Evolutionary conservation across 257 asterid species (phyloP).

Genomic region (Thymus mandschuricus): DNA sequence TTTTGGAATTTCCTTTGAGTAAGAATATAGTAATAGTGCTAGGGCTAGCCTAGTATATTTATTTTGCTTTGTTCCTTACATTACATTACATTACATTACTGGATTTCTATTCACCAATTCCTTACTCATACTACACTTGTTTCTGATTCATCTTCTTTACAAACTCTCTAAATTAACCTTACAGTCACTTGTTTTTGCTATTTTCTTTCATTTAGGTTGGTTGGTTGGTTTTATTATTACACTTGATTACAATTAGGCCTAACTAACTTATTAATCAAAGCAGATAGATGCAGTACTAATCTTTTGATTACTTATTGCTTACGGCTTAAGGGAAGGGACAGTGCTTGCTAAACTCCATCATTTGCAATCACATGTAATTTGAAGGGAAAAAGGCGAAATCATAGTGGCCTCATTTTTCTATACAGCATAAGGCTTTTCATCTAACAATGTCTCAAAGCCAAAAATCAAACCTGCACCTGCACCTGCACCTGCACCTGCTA

Average conservation of each 20-base stretch:
- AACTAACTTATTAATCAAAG: background rate
- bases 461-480: slow-evolving; percentile 5
- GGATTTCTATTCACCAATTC: slow-evolving; percentile 48
- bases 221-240: too few species aligned
- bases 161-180: too few species aligned
- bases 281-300: background rate
- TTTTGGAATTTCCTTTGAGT: slow-evolving; percentile 18
- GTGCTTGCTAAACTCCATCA: too few species aligned
- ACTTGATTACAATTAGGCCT: slow-evolving; percentile 16
- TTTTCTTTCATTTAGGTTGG: too few species aligned
- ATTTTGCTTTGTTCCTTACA: slow-evolving; percentile 30
- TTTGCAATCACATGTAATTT: slow-evolving; percentile 19
- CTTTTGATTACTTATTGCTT: slow-evolving; percentile 20
- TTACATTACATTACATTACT: slow-evolving; percentile 41
- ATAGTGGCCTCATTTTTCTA: background rate
- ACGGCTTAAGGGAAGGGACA: slow-evolving; percentile 18
- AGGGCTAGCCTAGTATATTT: too few species aligned
- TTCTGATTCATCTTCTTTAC: slow-evolving; percentile 8
- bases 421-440: slow-evolving; percentile 3
- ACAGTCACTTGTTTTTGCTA: too few species aligned
- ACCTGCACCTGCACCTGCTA: slow-evolving; percentile 7
- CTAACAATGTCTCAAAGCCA: slow-evolving; percentile 9
- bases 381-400: slow-evolving; percentile 15
- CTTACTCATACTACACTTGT: background rate
- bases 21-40: slow-evolving; percentile 9